phyloP scores from a whole-genome alignment of 345 rosid species.

The Sisymbrium irio region DNA sequence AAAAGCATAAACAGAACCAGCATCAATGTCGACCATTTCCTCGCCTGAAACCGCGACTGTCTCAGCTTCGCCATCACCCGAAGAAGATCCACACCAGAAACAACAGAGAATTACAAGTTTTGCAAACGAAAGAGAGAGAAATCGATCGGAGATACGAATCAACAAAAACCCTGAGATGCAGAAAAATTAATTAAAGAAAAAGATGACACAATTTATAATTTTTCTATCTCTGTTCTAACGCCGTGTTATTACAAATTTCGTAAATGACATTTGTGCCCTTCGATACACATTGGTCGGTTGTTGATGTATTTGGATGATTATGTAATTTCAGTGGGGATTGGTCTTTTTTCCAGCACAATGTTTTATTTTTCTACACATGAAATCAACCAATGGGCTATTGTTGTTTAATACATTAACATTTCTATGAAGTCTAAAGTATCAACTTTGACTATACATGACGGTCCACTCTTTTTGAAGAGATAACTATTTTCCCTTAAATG shows the following conservation, averaged over 20 bases:
- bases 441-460: conserved; percentile 2
- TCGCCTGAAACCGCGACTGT: conserved; percentile 57
- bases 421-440: background rate
- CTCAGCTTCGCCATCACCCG: conserved; percentile 59
- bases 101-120: background rate
- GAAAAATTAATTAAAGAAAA: background rate
- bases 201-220: too few species aligned
- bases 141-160: conserved; percentile 11
- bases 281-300: background rate
- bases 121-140: background rate
- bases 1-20: conserved; percentile 58
- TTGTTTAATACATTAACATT: background rate
- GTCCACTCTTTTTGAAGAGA: background rate
- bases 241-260: background rate
- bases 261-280: conserved; percentile 4
- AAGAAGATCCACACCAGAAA: background rate
- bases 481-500: background rate
- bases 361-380: conserved; percentile 5
- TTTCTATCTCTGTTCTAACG: background rate
- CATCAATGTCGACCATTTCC: conserved; percentile 58
- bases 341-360: conserved; percentile 8
- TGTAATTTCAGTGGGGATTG: background rate
- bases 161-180: conserved; percentile 24
- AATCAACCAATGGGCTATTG: conserved; percentile 9
- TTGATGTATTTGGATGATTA: background rate